A percentile compares a stretch with the other conserved stretches of the same genome.
Conservation (phyloP, 2,329 filamentous ascomycete genomes). For the Colletotrichum sp. region DNA sequence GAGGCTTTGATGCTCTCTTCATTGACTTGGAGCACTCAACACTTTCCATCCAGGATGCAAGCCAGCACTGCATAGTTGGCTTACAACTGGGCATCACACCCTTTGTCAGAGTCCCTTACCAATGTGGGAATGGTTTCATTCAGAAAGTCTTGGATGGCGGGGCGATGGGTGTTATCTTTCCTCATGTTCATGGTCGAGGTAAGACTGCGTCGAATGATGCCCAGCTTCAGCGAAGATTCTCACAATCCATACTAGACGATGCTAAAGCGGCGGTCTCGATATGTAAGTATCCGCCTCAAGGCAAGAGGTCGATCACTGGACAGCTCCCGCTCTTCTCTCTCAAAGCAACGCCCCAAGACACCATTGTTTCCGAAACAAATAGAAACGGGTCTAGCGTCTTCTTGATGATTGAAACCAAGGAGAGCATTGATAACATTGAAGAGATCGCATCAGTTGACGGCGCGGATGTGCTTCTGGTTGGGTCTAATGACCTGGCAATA, state of each 20-base stretch:
- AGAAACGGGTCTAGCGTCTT: slow-evolving; percentile 26
- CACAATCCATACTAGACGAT: slow-evolving; percentile 15
- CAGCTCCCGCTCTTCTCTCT: slow-evolving; percentile 26
- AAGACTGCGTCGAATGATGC: background rate
- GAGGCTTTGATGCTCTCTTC: slow-evolving; percentile 39
- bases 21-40: slow-evolving; percentile 42
- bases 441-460: slow-evolving; percentile 33
- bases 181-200: slow-evolving; percentile 24
- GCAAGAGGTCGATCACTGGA: slow-evolving; percentile 28
- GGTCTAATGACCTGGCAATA: slow-evolving; percentile 32
- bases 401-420: slow-evolving; percentile 31
- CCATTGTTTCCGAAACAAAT: slow-evolving; percentile 26
- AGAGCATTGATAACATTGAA: slow-evolving; percentile 27
- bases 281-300: slow-evolving; percentile 28
- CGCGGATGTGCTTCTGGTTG: slow-evolving; percentile 35
- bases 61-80: slow-evolving; percentile 30
- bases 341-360: slow-evolving; percentile 24
- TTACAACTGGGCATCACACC: slow-evolving; percentile 22
- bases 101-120: slow-evolving; percentile 27
- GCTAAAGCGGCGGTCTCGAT: slow-evolving; percentile 29
- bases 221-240: background rate
- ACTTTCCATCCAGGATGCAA: slow-evolving; percentile 33
- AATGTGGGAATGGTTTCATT: slow-evolving; percentile 28
- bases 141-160: slow-evolving; percentile 29
- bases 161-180: slow-evolving; percentile 28